These are phyloP conservation scores for Mycosphaerelloides madeirae DNA, from an alignment of 2,329 filamentous ascomycete species.

Conservation along the genomic window DNA sequence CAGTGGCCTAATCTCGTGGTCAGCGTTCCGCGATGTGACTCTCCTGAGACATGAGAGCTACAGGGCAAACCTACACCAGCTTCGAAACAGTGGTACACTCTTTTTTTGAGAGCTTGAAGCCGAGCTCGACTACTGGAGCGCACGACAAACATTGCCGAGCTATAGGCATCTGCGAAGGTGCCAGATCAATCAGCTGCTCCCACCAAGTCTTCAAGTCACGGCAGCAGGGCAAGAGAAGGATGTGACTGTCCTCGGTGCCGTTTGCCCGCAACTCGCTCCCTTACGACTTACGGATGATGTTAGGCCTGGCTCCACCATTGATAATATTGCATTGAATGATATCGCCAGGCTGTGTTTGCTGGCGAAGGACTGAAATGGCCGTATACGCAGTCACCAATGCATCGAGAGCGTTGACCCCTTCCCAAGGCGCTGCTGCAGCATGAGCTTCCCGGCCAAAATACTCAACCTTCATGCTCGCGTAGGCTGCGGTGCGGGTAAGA, in stretches of 20 bases:
- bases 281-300: conserved; percentile 32
- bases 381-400: conserved; percentile 32
- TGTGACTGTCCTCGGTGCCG: too few relatives aligned
- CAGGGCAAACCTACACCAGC: conserved; percentile 35
- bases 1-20: conserved; percentile 12
- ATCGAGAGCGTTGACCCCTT: conserved; percentile 34
- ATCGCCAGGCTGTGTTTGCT: conserved; percentile 38
- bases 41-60: neutral
- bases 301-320: conserved; percentile 30
- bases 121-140: conserved; percentile 30
- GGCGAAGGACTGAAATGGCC: conserved; percentile 34
- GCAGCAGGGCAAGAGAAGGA: too few relatives aligned
- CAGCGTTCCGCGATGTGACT: neutral
- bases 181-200: too few relatives aligned
- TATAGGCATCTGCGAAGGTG: conserved; percentile 32
- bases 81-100: conserved; percentile 41
- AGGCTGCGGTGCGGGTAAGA: conserved; percentile 51
- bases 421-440: conserved; percentile 31
- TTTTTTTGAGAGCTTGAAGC: conserved; percentile 28
- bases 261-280: too few relatives aligned
- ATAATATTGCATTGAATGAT: conserved; percentile 34
- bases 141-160: conserved; percentile 35
- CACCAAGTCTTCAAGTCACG: too few relatives aligned
- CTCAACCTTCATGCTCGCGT: conserved; percentile 42
- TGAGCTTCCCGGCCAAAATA: conserved; percentile 43